Conservation (phyloP, 768 basidiomycete genomes). For the Termitomyces sp. region DNA sequence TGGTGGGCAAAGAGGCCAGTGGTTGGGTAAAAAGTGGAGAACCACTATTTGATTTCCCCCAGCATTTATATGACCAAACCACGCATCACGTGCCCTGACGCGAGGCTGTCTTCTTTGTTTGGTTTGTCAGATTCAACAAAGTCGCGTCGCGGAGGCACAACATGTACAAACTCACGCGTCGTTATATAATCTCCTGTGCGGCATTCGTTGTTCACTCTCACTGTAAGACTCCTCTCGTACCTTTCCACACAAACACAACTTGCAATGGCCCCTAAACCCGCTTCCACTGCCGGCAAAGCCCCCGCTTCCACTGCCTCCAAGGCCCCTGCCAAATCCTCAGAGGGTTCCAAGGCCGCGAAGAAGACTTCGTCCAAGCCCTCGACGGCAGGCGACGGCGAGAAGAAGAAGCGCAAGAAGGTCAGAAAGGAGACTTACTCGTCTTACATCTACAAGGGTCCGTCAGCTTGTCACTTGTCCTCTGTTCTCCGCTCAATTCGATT, state of each 20-base stretch:
- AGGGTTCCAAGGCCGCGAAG: slow-evolving; percentile 69
- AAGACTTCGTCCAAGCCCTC: slow-evolving; percentile 54
- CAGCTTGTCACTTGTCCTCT: not conserved
- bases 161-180: slow-evolving; percentile 40
- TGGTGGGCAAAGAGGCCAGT: not conserved
- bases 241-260: slow-evolving; percentile 6
- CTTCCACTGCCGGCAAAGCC: slow-evolving; percentile 77
- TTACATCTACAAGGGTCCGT: slow-evolving; percentile 87
- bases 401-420: slow-evolving; percentile 85
- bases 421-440: slow-evolving; percentile 92
- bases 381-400: slow-evolving; percentile 56
- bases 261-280: slow-evolving; percentile 75
- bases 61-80: slow-evolving; percentile 29
- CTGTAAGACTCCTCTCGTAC: slow-evolving; percentile 6
- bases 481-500: rapidly evolving
- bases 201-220: slow-evolving; percentile 23
- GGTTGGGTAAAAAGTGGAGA: slow-evolving; percentile 16
- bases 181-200: slow-evolving; percentile 29
- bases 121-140: slow-evolving; percentile 27
- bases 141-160: slow-evolving; percentile 33
- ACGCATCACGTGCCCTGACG: slow-evolving; percentile 13
- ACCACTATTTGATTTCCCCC: not conserved
- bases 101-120: not conserved
- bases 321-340: slow-evolving; percentile 63
- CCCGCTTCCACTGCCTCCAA: slow-evolving; percentile 67